phyloP scores from a whole-genome alignment of 2,329 filamentous ascomycete species.

The Cryoendolithus antarcticus region DNA sequence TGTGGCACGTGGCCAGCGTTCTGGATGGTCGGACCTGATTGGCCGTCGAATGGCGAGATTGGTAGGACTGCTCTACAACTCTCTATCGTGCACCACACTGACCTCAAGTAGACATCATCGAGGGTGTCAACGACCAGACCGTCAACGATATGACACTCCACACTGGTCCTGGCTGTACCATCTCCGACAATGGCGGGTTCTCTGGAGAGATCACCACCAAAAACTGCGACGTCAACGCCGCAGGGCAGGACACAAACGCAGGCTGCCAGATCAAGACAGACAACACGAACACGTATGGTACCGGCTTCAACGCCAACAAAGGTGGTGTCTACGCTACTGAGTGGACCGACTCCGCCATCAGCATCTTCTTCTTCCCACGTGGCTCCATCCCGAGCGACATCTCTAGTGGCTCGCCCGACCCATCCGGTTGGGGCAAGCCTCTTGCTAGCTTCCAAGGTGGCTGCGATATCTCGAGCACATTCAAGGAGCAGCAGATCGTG shows the following conservation, averaged over 20 bases:
- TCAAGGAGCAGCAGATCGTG: constrained; percentile 32
- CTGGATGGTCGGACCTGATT: constrained; percentile 24
- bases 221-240: constrained; percentile 24
- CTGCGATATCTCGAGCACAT: constrained; percentile 24
- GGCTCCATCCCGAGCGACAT: constrained; percentile 30
- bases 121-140: constrained; percentile 25
- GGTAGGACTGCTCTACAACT: not conserved
- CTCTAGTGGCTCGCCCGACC: constrained; percentile 38
- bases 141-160: constrained; percentile 26
- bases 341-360: constrained; percentile 19
- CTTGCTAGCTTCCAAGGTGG: constrained; percentile 47
- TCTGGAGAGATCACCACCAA: constrained; percentile 46
- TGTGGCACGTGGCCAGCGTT: constrained; percentile 53
- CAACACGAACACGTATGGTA: constrained; percentile 21
- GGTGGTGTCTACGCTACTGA: constrained; percentile 26
- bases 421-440: constrained; percentile 50
- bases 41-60: constrained; percentile 27
- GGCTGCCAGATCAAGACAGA: constrained; percentile 40
- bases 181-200: constrained; percentile 31
- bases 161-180: constrained; percentile 21
- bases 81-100: not conserved
- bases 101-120: constrained; percentile 23
- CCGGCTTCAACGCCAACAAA: constrained; percentile 33
- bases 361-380: constrained; percentile 26
- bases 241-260: constrained; percentile 26